phyloP scores from a whole-genome alignment of 345 rosid species.

The Eucalyptus virginea region DNA sequence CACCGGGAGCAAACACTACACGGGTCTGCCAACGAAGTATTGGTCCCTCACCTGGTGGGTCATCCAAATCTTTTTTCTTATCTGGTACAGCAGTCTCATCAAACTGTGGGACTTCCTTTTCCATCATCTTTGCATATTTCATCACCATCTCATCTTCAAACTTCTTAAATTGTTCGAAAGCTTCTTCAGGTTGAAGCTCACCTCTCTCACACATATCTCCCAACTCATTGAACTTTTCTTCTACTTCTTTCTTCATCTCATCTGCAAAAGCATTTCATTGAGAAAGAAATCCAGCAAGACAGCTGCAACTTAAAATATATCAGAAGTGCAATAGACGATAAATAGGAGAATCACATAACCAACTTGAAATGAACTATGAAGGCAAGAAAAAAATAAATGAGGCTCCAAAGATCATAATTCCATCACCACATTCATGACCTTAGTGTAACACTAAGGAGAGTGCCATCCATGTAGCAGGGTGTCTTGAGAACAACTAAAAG shows the following conservation, averaged over 20 bases:
- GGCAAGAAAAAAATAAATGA: not conserved
- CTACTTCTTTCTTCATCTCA: conserved; percentile 77
- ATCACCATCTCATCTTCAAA: conserved; percentile 84
- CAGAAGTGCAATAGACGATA: not conserved
- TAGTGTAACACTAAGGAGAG: not conserved
- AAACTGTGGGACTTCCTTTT: conserved; percentile 51
- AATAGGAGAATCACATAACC: not conserved
- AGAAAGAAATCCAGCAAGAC: not conserved
- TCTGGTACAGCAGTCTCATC: conserved; percentile 42
- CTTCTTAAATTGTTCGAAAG: conserved; percentile 67
- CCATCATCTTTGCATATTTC: conserved; percentile 51
- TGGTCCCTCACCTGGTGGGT: conserved; percentile 90
- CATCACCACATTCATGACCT: not conserved
- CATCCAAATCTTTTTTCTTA: conserved; percentile 42
- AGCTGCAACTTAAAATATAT: not conserved
- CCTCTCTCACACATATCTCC: conserved; percentile 84
- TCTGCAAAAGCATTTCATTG: conserved; percentile 19
- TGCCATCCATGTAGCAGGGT: not conserved
- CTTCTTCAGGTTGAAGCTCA: conserved; percentile 69
- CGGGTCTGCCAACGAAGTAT: conserved; percentile 88
- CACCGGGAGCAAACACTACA: conserved; percentile 83
- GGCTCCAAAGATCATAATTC: not conserved
- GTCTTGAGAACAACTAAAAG: not conserved
- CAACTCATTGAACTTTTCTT: conserved; percentile 64
- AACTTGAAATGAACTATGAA: not conserved